A percentile compares a stretch with the other conserved stretches of the same genome.
Conservation (phyloP, 2,329 filamentous ascomycete genomes). For the Pseudogymnoascus sp. region DNA sequence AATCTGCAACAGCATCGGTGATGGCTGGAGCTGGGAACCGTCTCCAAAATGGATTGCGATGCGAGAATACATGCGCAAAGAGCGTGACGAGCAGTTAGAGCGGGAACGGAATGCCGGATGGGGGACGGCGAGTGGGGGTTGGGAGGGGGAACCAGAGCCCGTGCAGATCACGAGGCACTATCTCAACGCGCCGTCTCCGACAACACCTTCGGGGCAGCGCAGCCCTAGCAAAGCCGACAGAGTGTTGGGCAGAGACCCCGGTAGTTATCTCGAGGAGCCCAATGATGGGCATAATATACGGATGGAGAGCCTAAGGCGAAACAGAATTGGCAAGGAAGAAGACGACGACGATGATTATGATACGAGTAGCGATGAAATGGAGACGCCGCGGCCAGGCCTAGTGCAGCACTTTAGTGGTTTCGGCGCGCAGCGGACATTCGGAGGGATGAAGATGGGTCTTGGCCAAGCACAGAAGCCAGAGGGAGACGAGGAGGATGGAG, state of each 20-base stretch:
- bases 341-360: constrained; percentile 26
- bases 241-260: constrained; percentile 28
- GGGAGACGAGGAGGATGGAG: not conserved
- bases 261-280: constrained; percentile 17
- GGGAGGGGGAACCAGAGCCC: not conserved
- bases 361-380: constrained; percentile 26
- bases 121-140: constrained; percentile 37
- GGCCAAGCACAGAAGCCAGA: not conserved
- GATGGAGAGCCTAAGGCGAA: constrained; percentile 21
- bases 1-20: constrained; percentile 75
- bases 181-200: constrained; percentile 13
- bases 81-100: constrained; percentile 52
- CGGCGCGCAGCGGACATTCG: constrained; percentile 8
- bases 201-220: not conserved
- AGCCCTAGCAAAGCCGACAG: constrained; percentile 28
- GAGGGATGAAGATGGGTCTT: constrained; percentile 6
- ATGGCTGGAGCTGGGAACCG: constrained; percentile 92
- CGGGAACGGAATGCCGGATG: constrained; percentile 62
- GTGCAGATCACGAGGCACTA: constrained; percentile 13
- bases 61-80: constrained; percentile 52
- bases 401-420: constrained; percentile 6
- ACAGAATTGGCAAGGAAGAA: constrained; percentile 15
- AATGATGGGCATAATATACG: constrained; percentile 20
- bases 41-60: constrained; percentile 71
- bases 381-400: constrained; percentile 10